A percentile compares a stretch with the other conserved stretches of the same genome.
These are phyloP conservation scores for Cucumis hystrix DNA, from an alignment of 306 rosid genomes.

Conservation along the genomic window DNA sequence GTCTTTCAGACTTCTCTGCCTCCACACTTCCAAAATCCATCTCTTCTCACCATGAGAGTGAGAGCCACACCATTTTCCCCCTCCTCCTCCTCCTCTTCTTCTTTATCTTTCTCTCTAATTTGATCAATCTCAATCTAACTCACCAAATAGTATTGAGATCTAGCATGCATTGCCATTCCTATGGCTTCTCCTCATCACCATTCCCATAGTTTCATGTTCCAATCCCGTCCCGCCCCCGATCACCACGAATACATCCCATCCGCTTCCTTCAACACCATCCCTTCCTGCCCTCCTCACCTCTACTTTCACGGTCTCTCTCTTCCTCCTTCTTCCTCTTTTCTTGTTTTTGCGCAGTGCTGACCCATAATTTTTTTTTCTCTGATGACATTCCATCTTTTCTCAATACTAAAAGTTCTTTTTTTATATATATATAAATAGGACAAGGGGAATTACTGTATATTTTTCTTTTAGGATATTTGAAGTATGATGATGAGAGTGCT, in stretches of 20 bases:
- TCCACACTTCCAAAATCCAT: constrained; percentile 28
- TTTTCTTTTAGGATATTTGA: no score
- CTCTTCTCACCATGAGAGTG: constrained; percentile 65
- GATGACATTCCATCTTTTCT: no score
- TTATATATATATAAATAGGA: no score
- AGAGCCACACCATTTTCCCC: constrained; percentile 61
- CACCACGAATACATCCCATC: constrained; percentile 30
- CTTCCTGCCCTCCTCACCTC: constrained; percentile 13
- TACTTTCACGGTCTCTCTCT: constrained; percentile 45
- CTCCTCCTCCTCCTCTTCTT: constrained; percentile 11
- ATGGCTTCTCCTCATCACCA: constrained; percentile 26
- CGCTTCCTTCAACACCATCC: not conserved
- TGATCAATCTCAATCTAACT: not conserved
- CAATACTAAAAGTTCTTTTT: not conserved
- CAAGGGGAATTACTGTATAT: no score
- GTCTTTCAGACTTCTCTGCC: constrained; percentile 15
- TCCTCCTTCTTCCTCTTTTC: not conserved
- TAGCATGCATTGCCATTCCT: constrained; percentile 29
- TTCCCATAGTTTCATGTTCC: constrained; percentile 69
- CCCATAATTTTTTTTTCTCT: no score
- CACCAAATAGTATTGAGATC: not conserved
- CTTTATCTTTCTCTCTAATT: not conserved
- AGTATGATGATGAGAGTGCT: no score
- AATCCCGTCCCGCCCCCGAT: constrained; percentile 35
- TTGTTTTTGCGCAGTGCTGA: no score